phyloP scores from a whole-genome alignment of 1,284 basidiomycete genomes.

The Cystobasidiaceae sp. region DNA sequence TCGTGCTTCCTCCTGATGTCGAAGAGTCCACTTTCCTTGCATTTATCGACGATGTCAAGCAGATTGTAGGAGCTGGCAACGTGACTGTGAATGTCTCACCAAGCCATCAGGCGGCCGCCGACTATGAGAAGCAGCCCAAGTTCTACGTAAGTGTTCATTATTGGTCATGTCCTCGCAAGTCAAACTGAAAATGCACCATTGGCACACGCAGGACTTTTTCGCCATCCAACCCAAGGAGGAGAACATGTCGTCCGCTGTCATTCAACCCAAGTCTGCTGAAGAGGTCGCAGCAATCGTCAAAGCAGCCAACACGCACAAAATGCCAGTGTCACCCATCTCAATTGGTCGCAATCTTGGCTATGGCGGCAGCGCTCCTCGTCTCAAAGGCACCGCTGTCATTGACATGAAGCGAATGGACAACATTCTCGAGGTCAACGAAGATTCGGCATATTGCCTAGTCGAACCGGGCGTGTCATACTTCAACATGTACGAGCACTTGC shows the following conservation, averaged over 20 bases:
- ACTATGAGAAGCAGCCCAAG: slow-evolving; percentile 8
- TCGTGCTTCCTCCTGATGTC: slow-evolving; percentile 25
- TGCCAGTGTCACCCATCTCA: slow-evolving; percentile 36
- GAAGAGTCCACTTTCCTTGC: slow-evolving; percentile 15
- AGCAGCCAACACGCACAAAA: slow-evolving; percentile 35
- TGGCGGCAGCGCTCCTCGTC: slow-evolving; percentile 36
- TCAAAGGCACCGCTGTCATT: slow-evolving; percentile 37
- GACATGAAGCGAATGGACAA: slow-evolving; percentile 39
- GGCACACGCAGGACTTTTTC: slow-evolving; percentile 16
- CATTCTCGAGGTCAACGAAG: slow-evolving; percentile 39
- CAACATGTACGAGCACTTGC: slow-evolving; percentile 40
- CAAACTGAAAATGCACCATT: neutral
- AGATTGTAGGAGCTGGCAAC: slow-evolving; percentile 7
- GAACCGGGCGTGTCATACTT: slow-evolving; percentile 41
- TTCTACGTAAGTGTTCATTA: neutral
- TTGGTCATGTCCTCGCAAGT: slow-evolving; percentile 4
- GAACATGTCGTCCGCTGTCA: slow-evolving; percentile 24
- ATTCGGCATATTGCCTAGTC: slow-evolving; percentile 35
- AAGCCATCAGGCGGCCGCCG: slow-evolving; percentile 19
- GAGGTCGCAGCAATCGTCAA: slow-evolving; percentile 37
- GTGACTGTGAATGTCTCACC: slow-evolving; percentile 32
- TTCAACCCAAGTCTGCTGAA: slow-evolving; percentile 26
- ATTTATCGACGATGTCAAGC: slow-evolving; percentile 29
- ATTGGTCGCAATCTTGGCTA: slow-evolving; percentile 41
- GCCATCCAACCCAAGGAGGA: slow-evolving; percentile 24